Evolutionary conservation across 2,329 filamentous ascomycete species (phyloP).

Genomic region (Aspergillus ustus): DNA sequence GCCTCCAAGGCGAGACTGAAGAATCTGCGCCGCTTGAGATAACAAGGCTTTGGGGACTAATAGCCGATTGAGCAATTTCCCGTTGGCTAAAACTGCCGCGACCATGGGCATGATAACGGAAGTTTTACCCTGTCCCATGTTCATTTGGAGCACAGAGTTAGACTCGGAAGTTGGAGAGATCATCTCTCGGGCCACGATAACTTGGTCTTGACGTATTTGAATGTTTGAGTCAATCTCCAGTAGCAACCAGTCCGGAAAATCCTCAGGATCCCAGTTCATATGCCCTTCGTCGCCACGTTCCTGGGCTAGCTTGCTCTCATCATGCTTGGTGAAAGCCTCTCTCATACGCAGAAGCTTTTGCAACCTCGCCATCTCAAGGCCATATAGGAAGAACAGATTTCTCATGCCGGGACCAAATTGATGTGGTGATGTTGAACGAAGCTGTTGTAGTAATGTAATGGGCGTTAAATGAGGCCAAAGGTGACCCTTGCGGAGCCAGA

Average conservation of each 20-base stretch:
- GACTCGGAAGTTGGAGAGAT: conserved; percentile 56
- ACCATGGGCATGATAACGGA: conserved; percentile 73
- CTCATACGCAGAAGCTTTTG: conserved; percentile 53
- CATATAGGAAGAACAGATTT: conserved; percentile 46
- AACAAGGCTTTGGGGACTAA: conserved; percentile 66
- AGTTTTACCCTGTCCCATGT: conserved; percentile 73
- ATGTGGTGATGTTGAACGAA: conserved; percentile 39
- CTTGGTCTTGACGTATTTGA: conserved; percentile 64
- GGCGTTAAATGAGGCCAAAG: conserved; percentile 51
- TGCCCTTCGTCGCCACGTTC: conserved; percentile 58
- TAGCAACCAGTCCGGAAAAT: conserved; percentile 66
- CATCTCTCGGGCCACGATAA: conserved; percentile 65
- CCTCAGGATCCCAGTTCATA: conserved; percentile 59
- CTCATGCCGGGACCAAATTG: conserved; percentile 43
- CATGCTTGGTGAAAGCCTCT: conserved; percentile 38
- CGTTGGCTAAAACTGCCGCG: conserved; percentile 58
- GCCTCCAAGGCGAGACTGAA: conserved; percentile 60
- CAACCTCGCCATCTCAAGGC: conserved; percentile 42
- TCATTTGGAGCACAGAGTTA: conserved; percentile 68
- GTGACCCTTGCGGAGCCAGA: conserved; percentile 46
- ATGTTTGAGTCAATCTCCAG: conserved; percentile 70
- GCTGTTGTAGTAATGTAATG: conserved; percentile 48
- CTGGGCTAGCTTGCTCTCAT: conserved; percentile 40
- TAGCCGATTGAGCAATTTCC: conserved; percentile 56
- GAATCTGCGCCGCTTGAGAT: conserved; percentile 63